Evolutionary conservation across 495 filamentous ascomycete genomes (phyloP).

Genomic region (Penicilliopsis zonata): DNA sequence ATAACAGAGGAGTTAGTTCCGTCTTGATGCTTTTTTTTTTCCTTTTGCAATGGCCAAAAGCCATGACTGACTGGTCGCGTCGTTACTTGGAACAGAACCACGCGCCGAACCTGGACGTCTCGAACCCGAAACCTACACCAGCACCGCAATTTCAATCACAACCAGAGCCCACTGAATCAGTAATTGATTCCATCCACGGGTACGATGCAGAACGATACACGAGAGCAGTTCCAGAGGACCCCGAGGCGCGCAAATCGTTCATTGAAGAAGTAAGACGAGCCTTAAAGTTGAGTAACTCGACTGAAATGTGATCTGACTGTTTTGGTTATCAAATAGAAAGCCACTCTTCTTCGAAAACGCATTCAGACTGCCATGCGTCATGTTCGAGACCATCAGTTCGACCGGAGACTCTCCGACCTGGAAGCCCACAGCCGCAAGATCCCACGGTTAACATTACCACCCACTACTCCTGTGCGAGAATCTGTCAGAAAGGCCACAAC

Average conservation of each 20-base stretch:
- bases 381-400: constrained; percentile 27
- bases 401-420: constrained; percentile 31
- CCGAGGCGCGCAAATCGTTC: constrained; percentile 28
- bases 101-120: not conserved
- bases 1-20: constrained; percentile 14
- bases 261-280: constrained; percentile 28
- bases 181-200: not conserved
- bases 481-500: constrained; percentile 10
- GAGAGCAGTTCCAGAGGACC: constrained; percentile 18
- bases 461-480: constrained; percentile 8
- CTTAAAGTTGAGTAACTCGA: not conserved
- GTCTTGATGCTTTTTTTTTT: too few relatives aligned
- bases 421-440: constrained; percentile 33
- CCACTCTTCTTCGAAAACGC: constrained; percentile 27
- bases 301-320: constrained; percentile 1
- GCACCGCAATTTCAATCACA: not conserved
- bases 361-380: constrained; percentile 35
- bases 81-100: not conserved
- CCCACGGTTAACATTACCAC: constrained; percentile 18
- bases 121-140: not conserved
- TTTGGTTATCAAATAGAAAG: constrained; percentile 27
- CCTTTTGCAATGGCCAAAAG: too few relatives aligned
- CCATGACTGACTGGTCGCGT: not conserved
- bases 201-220: constrained; percentile 4
- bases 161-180: constrained; percentile 4